phyloP scores from a whole-genome alignment of 2,329 filamentous ascomycete species.

The Myriangium duriaei region DNA sequence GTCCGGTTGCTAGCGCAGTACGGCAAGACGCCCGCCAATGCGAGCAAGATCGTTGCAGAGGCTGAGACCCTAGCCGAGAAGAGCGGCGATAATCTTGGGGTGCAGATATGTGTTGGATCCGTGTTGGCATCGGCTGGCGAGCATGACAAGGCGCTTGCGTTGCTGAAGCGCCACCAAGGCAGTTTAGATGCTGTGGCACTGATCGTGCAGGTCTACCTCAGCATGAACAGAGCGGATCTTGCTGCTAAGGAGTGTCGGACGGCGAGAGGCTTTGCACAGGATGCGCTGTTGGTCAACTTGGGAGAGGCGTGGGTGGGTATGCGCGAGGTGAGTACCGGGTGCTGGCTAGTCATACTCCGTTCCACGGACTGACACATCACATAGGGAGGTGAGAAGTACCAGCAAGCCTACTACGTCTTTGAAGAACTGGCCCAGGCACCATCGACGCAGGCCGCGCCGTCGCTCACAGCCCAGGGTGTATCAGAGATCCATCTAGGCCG shows the following conservation, averaged over 20 bases:
- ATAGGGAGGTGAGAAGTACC: slow-evolving; percentile 89
- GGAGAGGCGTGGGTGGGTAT: slow-evolving; percentile 92
- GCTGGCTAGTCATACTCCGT: not conserved
- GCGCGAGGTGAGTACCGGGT: slow-evolving; percentile 51
- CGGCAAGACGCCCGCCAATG: slow-evolving; percentile 19
- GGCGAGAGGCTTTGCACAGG: slow-evolving; percentile 88
- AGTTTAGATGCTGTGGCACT: slow-evolving; percentile 68
- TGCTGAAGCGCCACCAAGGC: slow-evolving; percentile 74
- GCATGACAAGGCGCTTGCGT: slow-evolving; percentile 69
- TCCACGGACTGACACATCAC: not conserved
- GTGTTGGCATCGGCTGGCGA: slow-evolving; percentile 69
- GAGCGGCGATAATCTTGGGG: slow-evolving; percentile 59
- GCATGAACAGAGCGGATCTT: slow-evolving; percentile 82
- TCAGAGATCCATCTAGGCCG: slow-evolving; percentile 84
- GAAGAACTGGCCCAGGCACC: slow-evolving; percentile 88
- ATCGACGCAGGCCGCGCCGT: slow-evolving; percentile 61
- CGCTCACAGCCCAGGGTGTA: slow-evolving; percentile 76
- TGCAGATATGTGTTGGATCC: slow-evolving; percentile 72
- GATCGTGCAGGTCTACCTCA: slow-evolving; percentile 82
- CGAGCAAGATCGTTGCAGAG: slow-evolving; percentile 34
- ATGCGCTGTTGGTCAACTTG: slow-evolving; percentile 83
- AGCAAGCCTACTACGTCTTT: slow-evolving; percentile 93
- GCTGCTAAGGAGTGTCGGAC: slow-evolving; percentile 78
- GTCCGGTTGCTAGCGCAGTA: slow-evolving; percentile 63
- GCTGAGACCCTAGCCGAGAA: slow-evolving; percentile 58